Evolutionary conservation across 2,329 filamentous ascomycete species (phyloP).

Genomic region (Aspergillus sp.): DNA sequence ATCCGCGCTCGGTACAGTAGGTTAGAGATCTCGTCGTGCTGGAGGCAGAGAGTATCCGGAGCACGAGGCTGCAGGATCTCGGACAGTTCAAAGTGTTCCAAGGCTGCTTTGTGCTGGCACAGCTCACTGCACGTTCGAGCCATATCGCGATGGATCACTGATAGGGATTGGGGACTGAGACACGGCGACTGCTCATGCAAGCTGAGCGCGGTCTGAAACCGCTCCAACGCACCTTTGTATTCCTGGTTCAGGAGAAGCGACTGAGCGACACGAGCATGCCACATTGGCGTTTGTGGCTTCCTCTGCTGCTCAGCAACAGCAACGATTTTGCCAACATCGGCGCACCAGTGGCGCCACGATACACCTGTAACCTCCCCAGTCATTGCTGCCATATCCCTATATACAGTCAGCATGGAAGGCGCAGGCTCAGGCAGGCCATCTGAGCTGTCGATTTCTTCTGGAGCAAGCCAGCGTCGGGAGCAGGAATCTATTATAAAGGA

Average conservation of each 20-base stretch:
- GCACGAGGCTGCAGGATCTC: background rate
- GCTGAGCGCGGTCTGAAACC: background rate
- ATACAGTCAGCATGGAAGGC: background rate
- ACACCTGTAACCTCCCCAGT: background rate
- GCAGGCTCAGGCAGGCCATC: background rate
- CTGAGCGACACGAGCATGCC: conserved; percentile 6
- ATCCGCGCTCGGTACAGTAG: background rate
- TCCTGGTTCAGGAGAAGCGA: background rate
- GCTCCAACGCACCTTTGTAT: background rate
- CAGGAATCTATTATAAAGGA: background rate
- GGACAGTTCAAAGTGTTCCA: background rate
- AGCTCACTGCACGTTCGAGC: background rate
- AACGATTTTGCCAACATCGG: background rate
- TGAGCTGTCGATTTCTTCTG: background rate
- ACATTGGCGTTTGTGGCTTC: background rate
- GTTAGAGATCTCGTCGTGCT: no score
- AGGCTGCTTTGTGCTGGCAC: background rate
- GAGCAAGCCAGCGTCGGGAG: background rate
- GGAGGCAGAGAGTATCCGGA: no score
- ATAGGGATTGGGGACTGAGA: background rate
- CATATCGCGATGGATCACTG: background rate
- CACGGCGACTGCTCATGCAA: background rate
- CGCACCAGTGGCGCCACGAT: background rate
- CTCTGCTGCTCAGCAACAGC: background rate
- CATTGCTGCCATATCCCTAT: background rate